Evolutionary conservation across 176 grass and related monocot species (phyloP).

Genomic region (Dactylis glomerata): DNA sequence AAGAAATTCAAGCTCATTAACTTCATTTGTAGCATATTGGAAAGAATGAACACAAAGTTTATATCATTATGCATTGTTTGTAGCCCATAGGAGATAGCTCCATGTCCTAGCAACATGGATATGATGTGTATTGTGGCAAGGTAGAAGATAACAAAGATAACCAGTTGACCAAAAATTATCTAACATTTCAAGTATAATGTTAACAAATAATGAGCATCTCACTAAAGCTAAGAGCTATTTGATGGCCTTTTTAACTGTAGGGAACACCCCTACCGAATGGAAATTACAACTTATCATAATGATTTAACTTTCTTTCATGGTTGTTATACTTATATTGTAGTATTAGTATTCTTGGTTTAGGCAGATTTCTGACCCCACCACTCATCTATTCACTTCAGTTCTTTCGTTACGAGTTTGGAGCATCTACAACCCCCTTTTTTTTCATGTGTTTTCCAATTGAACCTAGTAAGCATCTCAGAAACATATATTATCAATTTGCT

Average conservation of each 20-base stretch:
- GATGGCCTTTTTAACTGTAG: not conserved
- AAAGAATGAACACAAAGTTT: not conserved
- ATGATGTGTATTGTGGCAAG: not conserved
- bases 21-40: not conserved
- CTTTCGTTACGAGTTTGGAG: not conserved
- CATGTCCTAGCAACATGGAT: not conserved
- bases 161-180: not conserved
- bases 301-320: not conserved
- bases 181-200: not conserved
- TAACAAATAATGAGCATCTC: not conserved
- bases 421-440: not conserved
- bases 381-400: constrained; percentile 2
- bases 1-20: not conserved
- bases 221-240: not conserved
- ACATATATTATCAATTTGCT: not conserved
- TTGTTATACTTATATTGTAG: not conserved
- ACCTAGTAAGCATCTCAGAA: constrained; percentile 11
- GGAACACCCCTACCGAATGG: not conserved
- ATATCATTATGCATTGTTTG: not conserved
- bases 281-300: not conserved
- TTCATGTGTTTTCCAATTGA: not conserved
- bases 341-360: not conserved
- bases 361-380: not conserved
- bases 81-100: not conserved
- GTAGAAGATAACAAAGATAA: not conserved